Percentiles rank a stretch among this genome's conserved stretches.
phyloP scores from a whole-genome alignment of 1,284 basidiomycete species.

The Rhodotorula sp. region DNA sequence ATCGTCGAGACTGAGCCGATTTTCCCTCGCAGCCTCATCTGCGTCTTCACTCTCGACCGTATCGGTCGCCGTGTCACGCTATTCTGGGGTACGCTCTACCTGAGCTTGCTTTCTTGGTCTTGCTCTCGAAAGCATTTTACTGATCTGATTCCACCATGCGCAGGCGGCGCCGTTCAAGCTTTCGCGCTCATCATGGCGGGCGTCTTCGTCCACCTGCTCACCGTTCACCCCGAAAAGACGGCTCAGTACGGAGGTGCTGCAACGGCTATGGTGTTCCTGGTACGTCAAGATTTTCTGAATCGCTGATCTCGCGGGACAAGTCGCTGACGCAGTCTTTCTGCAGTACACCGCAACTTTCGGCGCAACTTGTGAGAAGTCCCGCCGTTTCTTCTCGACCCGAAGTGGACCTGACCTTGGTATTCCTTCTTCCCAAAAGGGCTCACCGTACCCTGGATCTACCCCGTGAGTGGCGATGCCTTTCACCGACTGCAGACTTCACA shows the following conservation, averaged over 20 bases:
- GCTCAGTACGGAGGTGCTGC: conserved; percentile 7
- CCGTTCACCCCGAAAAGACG: conserved; percentile 9
- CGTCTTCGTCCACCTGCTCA: conserved; percentile 8
- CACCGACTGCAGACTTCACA: background rate
- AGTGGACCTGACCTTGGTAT: background rate
- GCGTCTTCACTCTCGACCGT: conserved; percentile 11
- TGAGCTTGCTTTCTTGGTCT: too few species aligned
- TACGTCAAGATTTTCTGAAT: background rate
- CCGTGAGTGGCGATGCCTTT: background rate
- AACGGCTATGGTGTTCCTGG: conserved; percentile 5
- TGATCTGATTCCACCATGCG: background rate
- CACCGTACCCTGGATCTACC: conserved; percentile 4
- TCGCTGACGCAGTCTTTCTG: background rate
- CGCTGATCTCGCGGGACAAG: too few species aligned
- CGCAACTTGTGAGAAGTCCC: background rate
- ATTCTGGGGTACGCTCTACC: background rate
- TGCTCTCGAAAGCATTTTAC: background rate
- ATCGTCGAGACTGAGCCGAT: background rate
- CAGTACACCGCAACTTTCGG: conserved; percentile 10
- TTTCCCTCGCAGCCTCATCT: background rate
- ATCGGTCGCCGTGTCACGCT: conserved; percentile 9
- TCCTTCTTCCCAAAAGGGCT: background rate
- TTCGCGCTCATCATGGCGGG: conserved; percentile 13
- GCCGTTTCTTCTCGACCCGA: background rate
- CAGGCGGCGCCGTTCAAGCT: conserved; percentile 6